Conservation (phyloP, 202 grass and related monocot species). For the Bolboschoenoplectus hybrid region DNA sequence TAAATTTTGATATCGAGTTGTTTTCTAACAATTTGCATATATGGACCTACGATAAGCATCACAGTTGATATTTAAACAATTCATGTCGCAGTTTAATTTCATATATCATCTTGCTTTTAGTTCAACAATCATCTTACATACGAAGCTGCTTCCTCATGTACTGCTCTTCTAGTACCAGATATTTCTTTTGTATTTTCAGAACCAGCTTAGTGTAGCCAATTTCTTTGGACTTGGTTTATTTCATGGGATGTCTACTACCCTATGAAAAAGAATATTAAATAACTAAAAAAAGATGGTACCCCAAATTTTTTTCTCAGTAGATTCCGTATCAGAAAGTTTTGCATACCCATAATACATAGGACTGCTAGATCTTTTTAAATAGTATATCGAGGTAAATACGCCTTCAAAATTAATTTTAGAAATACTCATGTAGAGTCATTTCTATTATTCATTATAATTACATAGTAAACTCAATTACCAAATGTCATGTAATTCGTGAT, state of each 20-base stretch:
- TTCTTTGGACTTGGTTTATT: not conserved
- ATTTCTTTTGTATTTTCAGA: not conserved
- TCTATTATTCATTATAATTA: not conserved
- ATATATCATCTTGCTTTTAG: not conserved
- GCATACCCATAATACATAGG: not conserved
- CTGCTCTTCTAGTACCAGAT: not conserved
- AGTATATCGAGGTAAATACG: not conserved
- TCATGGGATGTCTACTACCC: not conserved
- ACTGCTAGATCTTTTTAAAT: not conserved
- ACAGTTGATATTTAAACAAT: not conserved
- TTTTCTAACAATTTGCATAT: not conserved
- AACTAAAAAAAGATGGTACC: not conserved
- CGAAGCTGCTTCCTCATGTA: not conserved
- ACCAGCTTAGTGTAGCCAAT: not conserved
- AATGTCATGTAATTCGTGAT: not conserved
- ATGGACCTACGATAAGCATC: not conserved
- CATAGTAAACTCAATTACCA: not conserved
- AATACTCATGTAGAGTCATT: not conserved
- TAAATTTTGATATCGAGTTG: not conserved
- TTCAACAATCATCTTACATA: not conserved
- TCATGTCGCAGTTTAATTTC: not conserved
- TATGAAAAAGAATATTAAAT: not conserved
- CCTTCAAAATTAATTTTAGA: not conserved
- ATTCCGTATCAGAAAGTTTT: too few relatives aligned
- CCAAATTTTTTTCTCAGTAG: too few relatives aligned